Base-by-base conservation (phyloP, 257 asterid species). In the Lithospermum erythrorhizon region DNA sequence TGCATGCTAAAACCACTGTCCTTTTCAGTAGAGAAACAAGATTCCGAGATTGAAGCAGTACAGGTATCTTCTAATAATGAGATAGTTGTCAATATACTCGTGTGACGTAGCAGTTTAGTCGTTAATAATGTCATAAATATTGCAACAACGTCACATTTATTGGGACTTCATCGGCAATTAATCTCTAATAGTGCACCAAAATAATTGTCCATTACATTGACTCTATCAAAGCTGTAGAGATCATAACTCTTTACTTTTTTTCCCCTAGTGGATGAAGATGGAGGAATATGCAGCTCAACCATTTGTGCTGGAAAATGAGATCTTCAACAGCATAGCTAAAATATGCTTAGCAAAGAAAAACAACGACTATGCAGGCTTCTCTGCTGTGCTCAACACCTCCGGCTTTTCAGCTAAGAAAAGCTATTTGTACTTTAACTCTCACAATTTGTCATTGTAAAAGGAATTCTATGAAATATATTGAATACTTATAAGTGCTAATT, bases 11-110 rank as follows among this genome's bases (percentile, higher is more conserved):
- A 70, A 27, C 95, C 95, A 21, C 51, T 78, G 58, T 81, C 91
- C 35, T 81, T 72, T 24, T 80, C 75, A 70, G 83, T 86, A 68
- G 67, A 72, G 65, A 83, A 75, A 65, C 95, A 86, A 69, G 91
- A 81, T 61, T 79, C 83, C 7, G 95, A 86, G 70, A 86, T 86
- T 48, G 95, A 83, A 56, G 95, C 72, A 20, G 95, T 87, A 29
- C 76, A 79, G 91, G 95, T 86, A 77, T 65, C 3, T 14, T 41
- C 21, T 22, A 6, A n/a, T n/a, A n/a, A n/a, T n/a, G n/a, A n/a
- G n/a, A n/a, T n/a, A n/a, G n/a, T n/a, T n/a, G n/a, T n/a, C n/a
- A n/a, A n/a, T n/a, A n/a, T n/a, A n/a, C n/a, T n/a, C n/a, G n/a
- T n/a, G n/a, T n/a, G n/a, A n/a, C n/a, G n/a, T n/a, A n/a, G n/a